phyloP scores from a whole-genome alignment of 257 asterid species.

The Solanum ossicruentum region DNA sequence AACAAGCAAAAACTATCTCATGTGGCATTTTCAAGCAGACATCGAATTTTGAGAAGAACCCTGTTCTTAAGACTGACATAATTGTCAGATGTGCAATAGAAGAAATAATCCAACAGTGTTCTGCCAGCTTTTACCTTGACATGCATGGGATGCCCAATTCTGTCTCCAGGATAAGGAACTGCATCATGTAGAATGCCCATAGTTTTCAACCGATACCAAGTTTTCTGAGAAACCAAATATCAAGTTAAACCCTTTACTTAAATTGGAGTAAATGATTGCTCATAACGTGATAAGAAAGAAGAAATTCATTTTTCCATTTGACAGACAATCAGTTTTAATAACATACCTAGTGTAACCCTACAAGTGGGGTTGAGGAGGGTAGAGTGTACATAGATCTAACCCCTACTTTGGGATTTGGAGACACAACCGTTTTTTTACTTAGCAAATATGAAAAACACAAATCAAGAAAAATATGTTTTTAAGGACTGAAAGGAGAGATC shows the following conservation, averaged over 20 bases:
- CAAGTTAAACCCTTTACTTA: not conserved
- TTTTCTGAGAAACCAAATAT: constrained; percentile 42
- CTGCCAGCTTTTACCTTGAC: constrained; percentile 45
- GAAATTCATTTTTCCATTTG: not conserved
- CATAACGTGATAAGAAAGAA: not conserved
- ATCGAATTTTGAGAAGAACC: not conserved
- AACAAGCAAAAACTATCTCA: not conserved
- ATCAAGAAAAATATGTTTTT: not conserved
- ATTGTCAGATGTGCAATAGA: not conserved
- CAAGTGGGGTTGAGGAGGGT: not conserved
- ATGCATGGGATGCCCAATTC: constrained; percentile 81
- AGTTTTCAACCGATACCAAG: constrained; percentile 71
- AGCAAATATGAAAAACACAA: not conserved
- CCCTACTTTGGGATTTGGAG: not conserved
- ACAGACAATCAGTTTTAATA: not conserved
- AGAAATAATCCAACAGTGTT: not conserved
- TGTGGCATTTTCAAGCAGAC: not conserved
- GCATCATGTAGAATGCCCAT: constrained; percentile 75
- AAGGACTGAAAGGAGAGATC: not conserved
- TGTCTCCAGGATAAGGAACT: constrained; percentile 44
- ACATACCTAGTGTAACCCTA: not conserved
- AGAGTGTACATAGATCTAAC: not conserved
- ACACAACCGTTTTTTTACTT: not conserved
- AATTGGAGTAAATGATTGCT: not conserved
- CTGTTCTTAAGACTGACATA: not conserved